Evolutionary conservation across 202 grass and related monocot species (phyloP).

Genomic region (Zizania palustris): DNA sequence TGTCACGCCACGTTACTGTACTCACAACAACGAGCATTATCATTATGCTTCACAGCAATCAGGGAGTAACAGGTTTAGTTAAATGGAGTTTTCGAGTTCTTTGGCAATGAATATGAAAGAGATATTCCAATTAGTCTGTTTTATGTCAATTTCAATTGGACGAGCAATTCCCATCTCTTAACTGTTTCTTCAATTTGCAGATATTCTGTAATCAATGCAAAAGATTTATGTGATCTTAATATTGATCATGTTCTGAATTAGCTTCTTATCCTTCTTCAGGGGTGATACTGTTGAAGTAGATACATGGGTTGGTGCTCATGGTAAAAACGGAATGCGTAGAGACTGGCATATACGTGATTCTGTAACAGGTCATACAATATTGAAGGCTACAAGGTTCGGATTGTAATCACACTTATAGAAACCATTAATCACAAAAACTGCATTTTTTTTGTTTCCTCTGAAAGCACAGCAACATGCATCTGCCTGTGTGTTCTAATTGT

Average conservation of each 20-base stretch:
- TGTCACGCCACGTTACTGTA: neutral
- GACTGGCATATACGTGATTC: constrained; percentile 95
- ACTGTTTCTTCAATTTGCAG: constrained; percentile 16
- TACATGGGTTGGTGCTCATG: constrained; percentile 81
- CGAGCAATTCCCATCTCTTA: constrained; percentile 38
- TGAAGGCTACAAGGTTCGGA: constrained; percentile 85
- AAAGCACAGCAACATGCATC: neutral
- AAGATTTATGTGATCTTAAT: constrained; percentile 14
- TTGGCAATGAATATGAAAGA: constrained; percentile 48
- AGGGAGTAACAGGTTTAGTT: constrained; percentile 23
- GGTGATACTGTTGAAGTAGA: constrained; percentile 86
- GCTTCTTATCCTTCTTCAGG: constrained; percentile 59
- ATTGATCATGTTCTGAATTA: constrained; percentile 29
- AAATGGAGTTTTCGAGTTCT: constrained; percentile 35
- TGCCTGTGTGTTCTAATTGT: constrained; percentile 30
- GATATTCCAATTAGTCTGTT: neutral
- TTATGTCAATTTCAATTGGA: constrained; percentile 34
- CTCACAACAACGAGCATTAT: neutral
- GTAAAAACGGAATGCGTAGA: constrained; percentile 97
- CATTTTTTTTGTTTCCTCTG: neutral
- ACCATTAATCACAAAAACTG: neutral
- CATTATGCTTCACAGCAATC: neutral
- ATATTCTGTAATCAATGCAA: constrained; percentile 7
- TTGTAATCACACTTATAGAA: constrained; percentile 10
- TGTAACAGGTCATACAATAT: constrained; percentile 68